These are phyloP conservation scores for Amyloporia xantha DNA, from an alignment of 768 basidiomycete genomes.

Conservation along the genomic window DNA sequence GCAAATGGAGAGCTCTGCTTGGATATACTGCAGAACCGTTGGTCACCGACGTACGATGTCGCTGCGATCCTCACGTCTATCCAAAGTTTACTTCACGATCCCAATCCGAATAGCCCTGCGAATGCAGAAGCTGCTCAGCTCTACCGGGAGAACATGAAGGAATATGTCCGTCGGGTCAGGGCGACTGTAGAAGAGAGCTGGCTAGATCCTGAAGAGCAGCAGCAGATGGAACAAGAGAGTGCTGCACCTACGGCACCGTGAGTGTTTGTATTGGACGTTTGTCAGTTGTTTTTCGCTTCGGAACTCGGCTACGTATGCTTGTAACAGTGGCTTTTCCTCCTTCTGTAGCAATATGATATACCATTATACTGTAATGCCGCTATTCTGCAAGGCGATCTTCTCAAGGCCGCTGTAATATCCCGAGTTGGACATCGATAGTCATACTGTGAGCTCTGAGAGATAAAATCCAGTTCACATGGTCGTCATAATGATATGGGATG, in stretches of 20 bases:
- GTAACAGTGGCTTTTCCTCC: no score
- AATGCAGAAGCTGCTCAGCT: slow-evolving; percentile 98
- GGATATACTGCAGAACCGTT: slow-evolving; percentile 97
- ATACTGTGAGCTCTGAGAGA: no score
- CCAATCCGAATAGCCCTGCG: slow-evolving; percentile 96
- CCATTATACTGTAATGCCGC: no score
- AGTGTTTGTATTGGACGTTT: no score
- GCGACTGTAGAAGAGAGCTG: slow-evolving; percentile 92
- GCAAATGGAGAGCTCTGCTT: slow-evolving; percentile 97
- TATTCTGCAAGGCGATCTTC: no score
- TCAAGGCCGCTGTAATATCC: no score
- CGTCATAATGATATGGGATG: background rate
- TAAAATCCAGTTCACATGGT: no score
- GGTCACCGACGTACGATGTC: slow-evolving; percentile 99
- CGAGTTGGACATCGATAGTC: no score
- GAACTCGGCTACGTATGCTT: no score
- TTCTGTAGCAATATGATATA: no score
- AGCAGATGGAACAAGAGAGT: slow-evolving; percentile 43
- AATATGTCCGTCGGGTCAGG: slow-evolving; percentile 91
- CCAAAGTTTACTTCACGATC: slow-evolving; percentile 93
- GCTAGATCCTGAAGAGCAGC: slow-evolving; percentile 72
- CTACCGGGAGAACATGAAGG: slow-evolving; percentile 97
- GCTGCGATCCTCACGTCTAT: slow-evolving; percentile 97
- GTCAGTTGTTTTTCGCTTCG: no score
- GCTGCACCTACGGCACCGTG: no score